Base-by-base conservation (phyloP, 805 yeast species). In the Ogataea trehaloabstinens region DNA sequence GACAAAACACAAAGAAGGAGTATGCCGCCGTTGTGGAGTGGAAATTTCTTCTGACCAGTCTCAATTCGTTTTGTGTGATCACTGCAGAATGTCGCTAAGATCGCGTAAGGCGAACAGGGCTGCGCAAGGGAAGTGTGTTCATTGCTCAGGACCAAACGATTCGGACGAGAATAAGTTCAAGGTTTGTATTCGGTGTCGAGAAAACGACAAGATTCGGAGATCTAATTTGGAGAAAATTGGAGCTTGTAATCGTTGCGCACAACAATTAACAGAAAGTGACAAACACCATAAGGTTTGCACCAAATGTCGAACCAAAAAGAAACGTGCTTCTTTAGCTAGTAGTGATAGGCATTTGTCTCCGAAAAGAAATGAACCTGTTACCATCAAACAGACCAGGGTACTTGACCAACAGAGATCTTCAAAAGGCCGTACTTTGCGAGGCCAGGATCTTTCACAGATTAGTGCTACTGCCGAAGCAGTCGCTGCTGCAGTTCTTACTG, bases 101-200 rank as follows among this genome's bases (percentile, higher is more conserved):
- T 62, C 71, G 2, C 63, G 78, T 33, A 81, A 81, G 51, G 77
- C 78, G 0, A 70, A 67, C 37, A 63, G 87, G 28, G 82, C 77
- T 5, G 76, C 78, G 10, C 73, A 70, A 46, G 86, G 87, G 1
- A 73, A 72, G 49, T 81, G 87, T 61, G 83, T 81, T 12, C 86
- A 81, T 52, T 81, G 87, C 45, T 67, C 80, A 1, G 84, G 85
- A 2, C 78, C 80, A 6, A 70, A 70, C 38, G 73, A 68, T 25
- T 51, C 60, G 13, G 55, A 69, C 5, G 70, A 67, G 39, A 64
- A 71, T 1, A 67, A 66, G 37, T 80, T 64, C 58, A 80, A 80
- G 53, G 86, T 81, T n/a, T 81, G 87, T 53, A 64, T 70, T 42
- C 63, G 85, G 45, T 81, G 87, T 55, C 66, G 86, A 41, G 74